Conservation (phyloP, 805 yeast genomes). For the Pichia gijzeniarum region DNA sequence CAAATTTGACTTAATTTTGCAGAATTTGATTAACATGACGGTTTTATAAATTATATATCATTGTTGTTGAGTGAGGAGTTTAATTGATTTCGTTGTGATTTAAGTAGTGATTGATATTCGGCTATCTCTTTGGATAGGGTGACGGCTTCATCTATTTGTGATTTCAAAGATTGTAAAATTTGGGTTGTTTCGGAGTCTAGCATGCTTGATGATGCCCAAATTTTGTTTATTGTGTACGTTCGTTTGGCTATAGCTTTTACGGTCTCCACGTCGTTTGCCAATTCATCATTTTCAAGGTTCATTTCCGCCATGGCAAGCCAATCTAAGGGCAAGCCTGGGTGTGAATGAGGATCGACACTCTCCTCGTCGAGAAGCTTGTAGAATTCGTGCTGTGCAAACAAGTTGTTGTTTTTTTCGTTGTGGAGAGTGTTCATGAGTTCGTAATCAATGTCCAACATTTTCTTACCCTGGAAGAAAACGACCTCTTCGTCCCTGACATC, state of each 20-base stretch:
- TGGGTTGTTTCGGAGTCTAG: conserved; percentile 9
- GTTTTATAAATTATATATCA: not conserved
- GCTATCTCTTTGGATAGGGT: not conserved
- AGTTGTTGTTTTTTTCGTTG: too few species aligned
- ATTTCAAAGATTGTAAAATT: not conserved
- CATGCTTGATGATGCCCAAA: conserved; percentile 9
- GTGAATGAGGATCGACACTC: not conserved
- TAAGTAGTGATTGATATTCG: not conserved
- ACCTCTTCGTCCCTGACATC: conserved; percentile 15
- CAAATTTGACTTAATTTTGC: conserved; percentile 11
- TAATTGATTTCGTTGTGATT: not conserved
- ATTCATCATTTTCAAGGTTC: not conserved
- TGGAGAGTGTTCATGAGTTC: conserved; percentile 25
- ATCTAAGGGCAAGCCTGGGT: too few species aligned
- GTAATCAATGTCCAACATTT: conserved; percentile 11
- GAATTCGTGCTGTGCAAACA: conserved; percentile 6
- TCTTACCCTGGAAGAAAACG: conserved; percentile 10
- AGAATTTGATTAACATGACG: conserved; percentile 6
- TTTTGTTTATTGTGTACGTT: conserved; percentile 1
- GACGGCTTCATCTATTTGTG: not conserved
- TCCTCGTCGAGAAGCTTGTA: conserved; percentile 3
- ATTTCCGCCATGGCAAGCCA: too few species aligned
- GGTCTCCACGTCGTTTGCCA: not conserved
- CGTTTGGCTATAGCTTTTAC: conserved; percentile 1
- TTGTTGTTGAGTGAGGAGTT: conserved; percentile 1